These are phyloP conservation scores for Sporothrix brasiliensis DNA, from an alignment of 2,329 filamentous ascomycete genomes.

Conservation along the genomic window DNA sequence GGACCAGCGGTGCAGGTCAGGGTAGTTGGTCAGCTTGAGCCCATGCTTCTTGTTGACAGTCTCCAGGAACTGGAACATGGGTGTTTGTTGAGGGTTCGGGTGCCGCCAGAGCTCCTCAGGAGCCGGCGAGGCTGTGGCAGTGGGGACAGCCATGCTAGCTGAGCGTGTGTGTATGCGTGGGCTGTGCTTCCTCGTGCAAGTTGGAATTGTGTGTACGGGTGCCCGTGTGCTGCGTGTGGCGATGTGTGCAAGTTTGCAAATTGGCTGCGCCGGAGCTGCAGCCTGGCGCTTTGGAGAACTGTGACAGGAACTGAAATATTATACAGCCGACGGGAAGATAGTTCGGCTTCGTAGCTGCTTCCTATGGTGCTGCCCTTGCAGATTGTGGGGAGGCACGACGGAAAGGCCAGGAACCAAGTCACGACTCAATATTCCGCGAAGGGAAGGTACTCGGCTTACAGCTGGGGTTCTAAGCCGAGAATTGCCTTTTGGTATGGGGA, in stretches of 20 bases:
- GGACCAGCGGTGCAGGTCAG: slow-evolving; percentile 83
- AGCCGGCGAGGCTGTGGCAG: slow-evolving; percentile 7
- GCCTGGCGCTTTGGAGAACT: too few species aligned
- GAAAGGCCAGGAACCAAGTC: slow-evolving; percentile 19
- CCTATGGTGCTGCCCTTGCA: not conserved
- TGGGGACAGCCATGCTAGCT: slow-evolving; percentile 12
- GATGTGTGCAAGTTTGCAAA: slow-evolving; percentile 5
- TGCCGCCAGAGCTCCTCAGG: slow-evolving; percentile 66
- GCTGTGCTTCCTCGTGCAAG: slow-evolving; percentile 3
- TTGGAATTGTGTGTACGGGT: not conserved
- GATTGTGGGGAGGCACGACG: slow-evolving; percentile 8
- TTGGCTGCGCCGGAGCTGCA: not conserved
- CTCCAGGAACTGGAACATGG: slow-evolving; percentile 72
- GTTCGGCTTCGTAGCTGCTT: slow-evolving; percentile 14
- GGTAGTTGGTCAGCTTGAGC: slow-evolving; percentile 66
- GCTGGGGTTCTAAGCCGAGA: slow-evolving; percentile 26
- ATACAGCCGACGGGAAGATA: not conserved
- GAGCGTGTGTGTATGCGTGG: not conserved
- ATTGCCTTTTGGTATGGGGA: not conserved
- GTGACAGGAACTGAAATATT: not conserved
- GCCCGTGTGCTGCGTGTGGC: not conserved
- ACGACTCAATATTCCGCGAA: slow-evolving; percentile 5
- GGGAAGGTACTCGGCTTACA: slow-evolving; percentile 27
- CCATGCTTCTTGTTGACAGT: slow-evolving; percentile 68
- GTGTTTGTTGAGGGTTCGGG: slow-evolving; percentile 65